phyloP scores from a whole-genome alignment of 106 monocot species.

The Dioscorea dumetorum region DNA sequence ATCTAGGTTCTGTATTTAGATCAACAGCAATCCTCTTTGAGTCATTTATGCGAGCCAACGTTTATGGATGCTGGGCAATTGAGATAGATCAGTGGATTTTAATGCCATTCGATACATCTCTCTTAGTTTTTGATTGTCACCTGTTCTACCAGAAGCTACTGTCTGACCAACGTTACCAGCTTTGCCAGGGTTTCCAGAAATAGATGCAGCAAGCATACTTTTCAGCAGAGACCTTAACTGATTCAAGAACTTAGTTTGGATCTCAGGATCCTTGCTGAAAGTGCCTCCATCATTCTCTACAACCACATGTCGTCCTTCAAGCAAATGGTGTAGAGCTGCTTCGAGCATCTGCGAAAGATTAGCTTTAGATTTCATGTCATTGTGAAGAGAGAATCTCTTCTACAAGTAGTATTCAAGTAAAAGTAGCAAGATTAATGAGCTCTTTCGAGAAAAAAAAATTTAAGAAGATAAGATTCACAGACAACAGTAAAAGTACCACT shows the following conservation, averaged over 20 bases:
- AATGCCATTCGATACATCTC: constrained; percentile 87
- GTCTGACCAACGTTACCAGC: constrained; percentile 9
- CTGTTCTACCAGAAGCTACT: constrained; percentile 8
- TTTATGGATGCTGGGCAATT: constrained; percentile 52
- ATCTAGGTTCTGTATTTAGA: too few relatives aligned
- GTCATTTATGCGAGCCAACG: constrained; percentile 50
- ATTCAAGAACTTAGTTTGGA: constrained; percentile 53
- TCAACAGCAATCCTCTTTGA: too few relatives aligned
- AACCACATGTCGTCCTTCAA: constrained; percentile 60
- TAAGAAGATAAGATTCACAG: background rate
- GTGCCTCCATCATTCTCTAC: constrained; percentile 21
- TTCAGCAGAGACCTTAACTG: constrained; percentile 63
- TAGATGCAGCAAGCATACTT: constrained; percentile 45
- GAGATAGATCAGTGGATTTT: constrained; percentile 36
- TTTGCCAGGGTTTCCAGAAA: constrained; percentile 26
- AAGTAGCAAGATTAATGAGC: background rate
- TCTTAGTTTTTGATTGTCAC: constrained; percentile 53
- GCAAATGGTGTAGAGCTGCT: constrained; percentile 49
- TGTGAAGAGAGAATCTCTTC: background rate
- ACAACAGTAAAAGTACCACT: background rate
- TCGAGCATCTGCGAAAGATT: constrained; percentile 55
- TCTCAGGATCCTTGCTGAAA: constrained; percentile 14
- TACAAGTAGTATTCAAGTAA: too few relatives aligned
- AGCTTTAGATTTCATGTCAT: background rate
- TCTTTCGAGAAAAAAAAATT: background rate